Conservation (phyloP, 352 stramenopile species). For the Phytophthora gonapodyides region DNA sequence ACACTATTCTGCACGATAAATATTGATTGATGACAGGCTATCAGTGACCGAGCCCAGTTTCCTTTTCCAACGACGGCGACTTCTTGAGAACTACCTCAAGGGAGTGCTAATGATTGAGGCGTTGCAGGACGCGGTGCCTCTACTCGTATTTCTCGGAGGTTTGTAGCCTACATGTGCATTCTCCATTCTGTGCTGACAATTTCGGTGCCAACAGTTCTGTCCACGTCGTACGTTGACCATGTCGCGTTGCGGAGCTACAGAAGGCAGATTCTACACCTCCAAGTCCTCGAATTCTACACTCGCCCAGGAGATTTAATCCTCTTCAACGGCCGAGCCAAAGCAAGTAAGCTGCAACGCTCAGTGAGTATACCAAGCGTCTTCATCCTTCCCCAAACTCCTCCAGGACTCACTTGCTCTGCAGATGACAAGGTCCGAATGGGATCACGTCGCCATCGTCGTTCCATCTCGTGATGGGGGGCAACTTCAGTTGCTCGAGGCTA, state of each 20-base stretch:
- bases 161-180: background rate
- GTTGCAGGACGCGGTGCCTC: constrained; percentile 38
- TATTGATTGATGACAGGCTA: constrained; percentile 27
- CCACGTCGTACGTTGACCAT: constrained; percentile 39
- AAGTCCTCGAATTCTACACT: constrained; percentile 61
- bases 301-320: constrained; percentile 57
- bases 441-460: constrained; percentile 65
- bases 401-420: constrained; percentile 7
- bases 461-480: constrained; percentile 15
- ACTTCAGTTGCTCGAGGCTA: constrained; percentile 64
- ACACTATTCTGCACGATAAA: no score
- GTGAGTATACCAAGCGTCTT: constrained; percentile 23
- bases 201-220: constrained; percentile 26
- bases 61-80: constrained; percentile 36
- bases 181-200: no score
- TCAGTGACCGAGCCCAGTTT: constrained; percentile 43
- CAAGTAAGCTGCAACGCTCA: constrained; percentile 55
- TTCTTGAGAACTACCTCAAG: constrained; percentile 58
- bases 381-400: no score
- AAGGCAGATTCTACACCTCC: constrained; percentile 61
- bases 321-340: constrained; percentile 55
- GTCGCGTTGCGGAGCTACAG: constrained; percentile 33
- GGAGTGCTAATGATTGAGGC: constrained; percentile 49
- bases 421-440: constrained; percentile 69
- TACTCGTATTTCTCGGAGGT: constrained; percentile 71